These are phyloP conservation scores for Fulvia fulva DNA, from an alignment of 2,329 filamentous ascomycete species.

Conservation along the genomic window DNA sequence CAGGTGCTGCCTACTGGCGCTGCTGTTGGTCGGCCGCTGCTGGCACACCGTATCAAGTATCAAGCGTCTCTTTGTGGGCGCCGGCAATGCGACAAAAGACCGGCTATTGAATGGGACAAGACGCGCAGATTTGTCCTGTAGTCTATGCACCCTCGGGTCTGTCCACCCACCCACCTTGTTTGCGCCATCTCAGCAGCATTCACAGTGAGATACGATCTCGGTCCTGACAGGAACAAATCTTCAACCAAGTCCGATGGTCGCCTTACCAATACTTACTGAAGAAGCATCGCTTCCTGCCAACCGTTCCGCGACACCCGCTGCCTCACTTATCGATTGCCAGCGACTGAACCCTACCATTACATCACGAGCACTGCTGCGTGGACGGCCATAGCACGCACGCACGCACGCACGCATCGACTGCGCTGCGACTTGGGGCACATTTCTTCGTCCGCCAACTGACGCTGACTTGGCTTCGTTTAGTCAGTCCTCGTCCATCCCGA, in stretches of 20 bases:
- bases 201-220: neutral
- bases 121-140: no score
- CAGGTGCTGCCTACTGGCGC: neutral
- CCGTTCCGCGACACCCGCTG: neutral
- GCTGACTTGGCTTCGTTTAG: neutral
- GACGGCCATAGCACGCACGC: neutral
- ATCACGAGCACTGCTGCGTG: neutral
- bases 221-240: neutral
- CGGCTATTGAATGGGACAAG: neutral
- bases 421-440: neutral
- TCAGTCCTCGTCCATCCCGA: neutral
- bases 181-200: neutral
- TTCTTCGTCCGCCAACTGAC: neutral
- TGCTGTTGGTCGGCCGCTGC: neutral
- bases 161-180: neutral
- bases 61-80: neutral
- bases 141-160: no score
- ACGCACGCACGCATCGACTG: neutral
- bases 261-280: neutral
- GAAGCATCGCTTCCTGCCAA: neutral
- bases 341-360: neutral
- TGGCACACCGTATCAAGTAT: neutral
- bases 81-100: neutral
- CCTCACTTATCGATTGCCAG: neutral
- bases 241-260: neutral